A percentile compares a stretch with the other conserved stretches of the same genome.
Evolutionary conservation across 1,284 basidiomycete genomes (phyloP).

Genomic region (Cryptococcus floricola): DNA sequence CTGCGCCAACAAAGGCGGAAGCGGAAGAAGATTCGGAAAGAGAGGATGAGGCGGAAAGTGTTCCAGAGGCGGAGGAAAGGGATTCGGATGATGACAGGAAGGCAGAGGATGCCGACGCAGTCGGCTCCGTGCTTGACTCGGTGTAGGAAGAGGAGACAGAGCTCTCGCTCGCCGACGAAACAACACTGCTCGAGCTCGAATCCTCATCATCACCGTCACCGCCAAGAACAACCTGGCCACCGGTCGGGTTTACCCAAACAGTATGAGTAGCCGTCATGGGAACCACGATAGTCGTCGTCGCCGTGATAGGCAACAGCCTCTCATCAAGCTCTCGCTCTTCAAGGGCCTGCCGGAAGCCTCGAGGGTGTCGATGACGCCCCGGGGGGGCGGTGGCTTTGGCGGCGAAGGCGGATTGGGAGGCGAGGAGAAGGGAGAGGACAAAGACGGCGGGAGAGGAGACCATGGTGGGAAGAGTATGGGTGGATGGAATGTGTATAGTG

Average conservation of each 20-base stretch:
- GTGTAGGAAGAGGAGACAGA: not conserved
- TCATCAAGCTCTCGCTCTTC: constrained; percentile 28
- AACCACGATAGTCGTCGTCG: constrained; percentile 43
- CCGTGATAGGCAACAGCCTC: constrained; percentile 40
- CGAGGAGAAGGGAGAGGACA: constrained; percentile 1
- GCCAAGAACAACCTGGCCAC: constrained; percentile 22
- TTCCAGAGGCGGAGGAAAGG: constrained; percentile 1
- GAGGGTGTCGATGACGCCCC: constrained; percentile 8
- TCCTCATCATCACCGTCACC: not conserved
- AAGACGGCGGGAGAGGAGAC: constrained; percentile 2
- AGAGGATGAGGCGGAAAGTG: constrained; percentile 6
- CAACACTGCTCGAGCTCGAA: not conserved
- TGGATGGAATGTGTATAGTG: constrained; percentile 3
- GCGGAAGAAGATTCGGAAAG: constrained; percentile 4
- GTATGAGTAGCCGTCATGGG: constrained; percentile 40
- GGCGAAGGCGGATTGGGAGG: constrained; percentile 2
- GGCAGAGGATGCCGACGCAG: constrained; percentile 3
- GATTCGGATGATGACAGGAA: not conserved
- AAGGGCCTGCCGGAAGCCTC: not conserved
- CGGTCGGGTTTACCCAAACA: constrained; percentile 40
- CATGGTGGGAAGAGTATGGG: constrained; percentile 8
- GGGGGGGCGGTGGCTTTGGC: constrained; percentile 12
- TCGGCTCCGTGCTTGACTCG: constrained; percentile 1
- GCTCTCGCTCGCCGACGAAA: constrained; percentile 1
- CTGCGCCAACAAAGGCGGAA: not conserved